Evolutionary conservation across 1,284 basidiomycete genomes (phyloP).

Genomic region (Phellinidium pouzarii): DNA sequence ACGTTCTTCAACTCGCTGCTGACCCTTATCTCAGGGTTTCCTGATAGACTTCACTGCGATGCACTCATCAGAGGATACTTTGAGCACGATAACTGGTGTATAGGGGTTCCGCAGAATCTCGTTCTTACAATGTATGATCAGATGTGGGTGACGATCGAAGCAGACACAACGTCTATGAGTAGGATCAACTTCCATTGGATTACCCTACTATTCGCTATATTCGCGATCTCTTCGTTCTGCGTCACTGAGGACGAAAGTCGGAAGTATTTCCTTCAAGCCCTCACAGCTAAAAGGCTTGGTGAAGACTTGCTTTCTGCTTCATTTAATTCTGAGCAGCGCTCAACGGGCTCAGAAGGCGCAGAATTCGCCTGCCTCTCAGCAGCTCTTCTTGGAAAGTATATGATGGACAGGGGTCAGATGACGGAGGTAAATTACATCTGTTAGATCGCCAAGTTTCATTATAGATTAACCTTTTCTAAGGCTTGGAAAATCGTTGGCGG

Average conservation of each 20-base stretch:
- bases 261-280: constrained; percentile 37
- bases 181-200: constrained; percentile 35
- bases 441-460: not conserved
- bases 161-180: constrained; percentile 28
- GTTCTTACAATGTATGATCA: constrained; percentile 34
- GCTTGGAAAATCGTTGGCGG: constrained; percentile 46
- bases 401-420: constrained; percentile 39
- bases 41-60: constrained; percentile 30
- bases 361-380: constrained; percentile 44
- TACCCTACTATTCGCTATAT: constrained; percentile 40
- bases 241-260: constrained; percentile 25
- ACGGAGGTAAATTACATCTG: constrained; percentile 7
- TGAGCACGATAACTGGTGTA: constrained; percentile 41
- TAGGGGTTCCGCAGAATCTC: constrained; percentile 44
- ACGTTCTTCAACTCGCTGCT: constrained; percentile 28
- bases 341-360: constrained; percentile 33
- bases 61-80: constrained; percentile 36
- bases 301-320: constrained; percentile 38
- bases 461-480: constrained; percentile 29
- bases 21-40: constrained; percentile 33
- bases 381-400: constrained; percentile 38
- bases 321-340: constrained; percentile 23
- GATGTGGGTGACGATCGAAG: constrained; percentile 39
- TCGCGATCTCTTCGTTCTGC: constrained; percentile 34
- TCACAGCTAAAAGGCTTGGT: constrained; percentile 38